A percentile compares a stretch with the other conserved stretches of the same genome.
Conservation (phyloP, 179 eudicot genomes). For the Patellifolia procumbens region DNA sequence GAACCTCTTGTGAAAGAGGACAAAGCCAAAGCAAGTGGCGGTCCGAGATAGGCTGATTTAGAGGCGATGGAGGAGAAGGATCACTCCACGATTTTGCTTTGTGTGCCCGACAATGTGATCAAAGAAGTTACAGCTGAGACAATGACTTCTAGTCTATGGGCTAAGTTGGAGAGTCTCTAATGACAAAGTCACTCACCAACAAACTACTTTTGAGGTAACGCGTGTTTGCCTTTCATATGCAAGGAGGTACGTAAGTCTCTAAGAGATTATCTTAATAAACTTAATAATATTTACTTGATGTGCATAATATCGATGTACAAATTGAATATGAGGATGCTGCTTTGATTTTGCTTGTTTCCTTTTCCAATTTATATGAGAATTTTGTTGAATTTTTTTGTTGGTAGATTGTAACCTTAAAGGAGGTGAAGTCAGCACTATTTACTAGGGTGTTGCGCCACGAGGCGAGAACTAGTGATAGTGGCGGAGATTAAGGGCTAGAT, state of each 20-base stretch:
- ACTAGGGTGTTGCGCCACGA: conserved; percentile 1
- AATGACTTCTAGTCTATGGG: background rate
- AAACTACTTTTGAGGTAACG: background rate
- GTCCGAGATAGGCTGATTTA: background rate
- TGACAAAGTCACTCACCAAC: background rate
- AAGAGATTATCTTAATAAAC: background rate
- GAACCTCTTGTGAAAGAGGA: background rate
- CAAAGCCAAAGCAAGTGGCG: background rate
- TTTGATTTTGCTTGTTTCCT: background rate
- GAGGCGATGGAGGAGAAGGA: background rate
- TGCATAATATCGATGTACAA: background rate
- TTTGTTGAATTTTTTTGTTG: background rate
- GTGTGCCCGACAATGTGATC: background rate
- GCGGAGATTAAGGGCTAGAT: background rate
- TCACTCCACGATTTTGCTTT: background rate
- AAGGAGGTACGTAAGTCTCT: background rate
- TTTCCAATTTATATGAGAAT: background rate
- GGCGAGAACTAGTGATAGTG: background rate
- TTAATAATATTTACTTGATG: too few relatives aligned
- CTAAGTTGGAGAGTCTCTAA: background rate
- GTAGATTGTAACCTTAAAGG: background rate
- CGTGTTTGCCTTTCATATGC: background rate
- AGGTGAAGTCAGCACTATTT: background rate
- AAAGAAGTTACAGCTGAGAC: background rate
- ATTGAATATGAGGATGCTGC: background rate